These are phyloP conservation scores for Zalaria obscura DNA, from an alignment of 2,329 filamentous ascomycete genomes.

Conservation along the genomic window DNA sequence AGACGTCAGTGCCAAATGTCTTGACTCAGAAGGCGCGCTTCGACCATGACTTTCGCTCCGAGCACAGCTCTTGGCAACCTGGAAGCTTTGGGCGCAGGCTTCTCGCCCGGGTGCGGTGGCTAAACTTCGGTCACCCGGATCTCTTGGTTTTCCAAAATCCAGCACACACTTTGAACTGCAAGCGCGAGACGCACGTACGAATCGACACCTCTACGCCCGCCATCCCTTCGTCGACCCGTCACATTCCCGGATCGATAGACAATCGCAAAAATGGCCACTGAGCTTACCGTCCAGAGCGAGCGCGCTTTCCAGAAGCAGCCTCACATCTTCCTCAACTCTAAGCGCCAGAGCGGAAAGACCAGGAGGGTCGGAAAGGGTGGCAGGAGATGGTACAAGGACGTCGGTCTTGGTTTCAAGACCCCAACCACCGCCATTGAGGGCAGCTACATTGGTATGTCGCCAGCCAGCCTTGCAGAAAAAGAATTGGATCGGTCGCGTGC, in stretches of 20 bases:
- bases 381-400: constrained; percentile 98
- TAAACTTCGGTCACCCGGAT: too few species aligned
- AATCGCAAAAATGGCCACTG: constrained; percentile 74
- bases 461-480: not conserved
- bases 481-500: not conserved
- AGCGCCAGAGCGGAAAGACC: constrained; percentile 73
- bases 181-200: too few species aligned
- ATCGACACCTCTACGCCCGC: too few species aligned
- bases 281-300: constrained; percentile 99
- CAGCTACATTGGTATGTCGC: constrained; percentile 83
- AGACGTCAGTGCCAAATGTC: too few species aligned
- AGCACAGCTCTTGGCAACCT: too few species aligned
- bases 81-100: too few species aligned
- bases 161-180: too few species aligned
- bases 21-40: too few species aligned
- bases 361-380: constrained; percentile 78
- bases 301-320: constrained; percentile 99
- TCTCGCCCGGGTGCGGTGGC: too few species aligned
- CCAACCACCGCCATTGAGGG: constrained; percentile 98
- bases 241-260: constrained; percentile 6
- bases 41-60: too few species aligned
- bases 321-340: constrained; percentile 99
- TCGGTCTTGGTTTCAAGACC: constrained; percentile 97
- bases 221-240: not conserved
- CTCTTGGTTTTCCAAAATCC: too few species aligned